phyloP scores from a whole-genome alignment of 2,329 filamentous ascomycete species.

The Hypoxylon sp. region DNA sequence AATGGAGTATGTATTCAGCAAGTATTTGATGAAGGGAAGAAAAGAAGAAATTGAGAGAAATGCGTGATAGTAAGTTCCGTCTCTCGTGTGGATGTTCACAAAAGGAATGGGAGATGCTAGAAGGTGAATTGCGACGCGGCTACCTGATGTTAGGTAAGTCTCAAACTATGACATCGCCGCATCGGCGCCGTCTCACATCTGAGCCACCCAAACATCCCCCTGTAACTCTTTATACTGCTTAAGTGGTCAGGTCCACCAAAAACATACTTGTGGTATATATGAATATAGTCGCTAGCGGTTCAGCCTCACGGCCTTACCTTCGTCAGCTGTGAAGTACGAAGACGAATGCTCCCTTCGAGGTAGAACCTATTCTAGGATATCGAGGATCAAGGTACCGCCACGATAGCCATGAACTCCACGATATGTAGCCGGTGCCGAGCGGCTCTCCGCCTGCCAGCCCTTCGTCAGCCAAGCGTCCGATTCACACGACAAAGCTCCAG shows the following conservation, averaged over 20 bases:
- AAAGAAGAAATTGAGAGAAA: background rate
- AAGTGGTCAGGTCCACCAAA: too few species aligned
- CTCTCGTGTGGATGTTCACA: slow-evolving; percentile 21
- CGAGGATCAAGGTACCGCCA: too few species aligned
- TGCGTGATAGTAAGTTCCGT: background rate
- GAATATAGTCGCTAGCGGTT: background rate
- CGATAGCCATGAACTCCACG: slow-evolving; percentile 39
- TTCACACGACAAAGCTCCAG: slow-evolving; percentile 9
- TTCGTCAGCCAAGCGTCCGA: background rate
- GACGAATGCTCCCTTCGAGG: slow-evolving; percentile 17
- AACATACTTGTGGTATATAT: too few species aligned
- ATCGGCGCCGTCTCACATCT: slow-evolving; percentile 27
- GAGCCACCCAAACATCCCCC: slow-evolving; percentile 12
- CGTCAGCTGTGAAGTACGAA: background rate
- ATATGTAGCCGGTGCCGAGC: slow-evolving; percentile 40
- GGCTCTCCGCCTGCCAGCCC: slow-evolving; percentile 29
- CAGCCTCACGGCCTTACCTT: slow-evolving; percentile 26
- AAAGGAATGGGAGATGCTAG: slow-evolving; percentile 12
- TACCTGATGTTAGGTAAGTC: slow-evolving; percentile 30
- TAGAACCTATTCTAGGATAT: too few species aligned
- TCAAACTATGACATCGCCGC: slow-evolving; percentile 34
- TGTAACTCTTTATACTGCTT: slow-evolving; percentile 1
- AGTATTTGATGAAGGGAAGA: background rate
- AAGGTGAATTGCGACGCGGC: slow-evolving; percentile 25
- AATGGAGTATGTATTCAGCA: slow-evolving; percentile 12